Base-by-base conservation (phyloP, 805 yeast genomes). In the Wickerhamiella spandovensis region DNA sequence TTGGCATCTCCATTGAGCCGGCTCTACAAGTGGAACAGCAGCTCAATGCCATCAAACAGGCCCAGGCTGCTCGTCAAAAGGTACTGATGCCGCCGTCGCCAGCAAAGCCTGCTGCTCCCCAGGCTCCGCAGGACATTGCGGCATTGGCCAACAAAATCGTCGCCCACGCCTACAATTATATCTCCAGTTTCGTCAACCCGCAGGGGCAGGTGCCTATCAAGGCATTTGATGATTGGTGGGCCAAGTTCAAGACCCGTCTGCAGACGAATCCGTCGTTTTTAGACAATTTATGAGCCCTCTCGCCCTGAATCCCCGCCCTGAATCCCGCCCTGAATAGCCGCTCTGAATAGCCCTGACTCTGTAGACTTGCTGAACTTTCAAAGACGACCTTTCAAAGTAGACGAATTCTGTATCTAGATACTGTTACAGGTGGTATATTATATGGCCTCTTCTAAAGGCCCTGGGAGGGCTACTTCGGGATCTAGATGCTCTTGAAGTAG, bases 1-100 rank as follows among this genome's bases (percentile, higher is more conserved):
- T 90, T 4, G 98, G 98, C 0, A 84, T 92, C n/a, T 85, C 96
- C 2, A 80, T 90, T 13, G 98, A 90, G 61, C 84, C 95, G 0
- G 73, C 77, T 6, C 70, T 64, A 0, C 79, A 75, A 47, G 97
- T 94, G 0, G 76, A 77, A 53, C 66, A 70, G 37, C 79, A 75
- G 51, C 65, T 86, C 44, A 71, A 65, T 23, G 70, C 71, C 52
- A 69, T 73, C 58, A 72, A 69, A 47, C 56, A 53, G 41, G 55
- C 62, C 48, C 60, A 48, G 53, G 54, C 54, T 51, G 60, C 61
- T 35, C 17, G 20, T 3, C 39, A 35, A 9, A 35, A 35, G 39
- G 20, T 17, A 20, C 52, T 52, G 20, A 58, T 67, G n/a, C 56
- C 54, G n/a, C 38, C 55, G 15, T 17, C 44, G 18, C n/a, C 30